A percentile compares a stretch with the other conserved stretches of the same genome.
Evolutionary conservation across 179 eudicot genomes (phyloP).

Genomic region (Beta lomatogona): DNA sequence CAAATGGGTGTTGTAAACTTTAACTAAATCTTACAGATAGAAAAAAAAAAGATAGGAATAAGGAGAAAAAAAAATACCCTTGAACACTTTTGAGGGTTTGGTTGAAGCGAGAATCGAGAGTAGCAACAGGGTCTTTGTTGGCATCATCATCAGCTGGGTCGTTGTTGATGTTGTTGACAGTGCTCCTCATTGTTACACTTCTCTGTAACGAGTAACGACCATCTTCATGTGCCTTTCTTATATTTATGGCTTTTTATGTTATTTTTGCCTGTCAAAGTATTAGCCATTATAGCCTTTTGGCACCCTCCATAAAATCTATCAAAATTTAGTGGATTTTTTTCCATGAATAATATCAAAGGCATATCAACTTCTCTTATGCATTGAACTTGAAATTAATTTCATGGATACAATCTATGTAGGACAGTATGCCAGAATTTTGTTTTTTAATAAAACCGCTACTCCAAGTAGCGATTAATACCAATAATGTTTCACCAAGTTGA

Average conservation of each 20-base stretch:
- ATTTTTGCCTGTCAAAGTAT: neutral
- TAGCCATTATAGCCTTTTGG: neutral
- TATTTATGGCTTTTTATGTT: constrained; percentile 5
- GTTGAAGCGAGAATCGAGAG: constrained; percentile 77
- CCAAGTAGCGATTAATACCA: no score
- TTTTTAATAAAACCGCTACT: no score
- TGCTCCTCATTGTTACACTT: constrained; percentile 48
- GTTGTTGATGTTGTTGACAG: constrained; percentile 26
- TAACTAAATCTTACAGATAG: neutral
- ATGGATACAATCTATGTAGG: no score
- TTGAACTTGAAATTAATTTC: no score
- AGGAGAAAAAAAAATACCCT: constrained; percentile 49
- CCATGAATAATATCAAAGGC: no score
- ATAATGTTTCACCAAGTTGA: no score
- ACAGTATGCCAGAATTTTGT: no score
- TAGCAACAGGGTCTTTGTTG: constrained; percentile 33
- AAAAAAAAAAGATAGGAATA: neutral
- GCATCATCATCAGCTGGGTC: constrained; percentile 9
- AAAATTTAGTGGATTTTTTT: no score
- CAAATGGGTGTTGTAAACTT: constrained; percentile 9
- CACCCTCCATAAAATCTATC: no score
- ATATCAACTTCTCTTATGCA: no score
- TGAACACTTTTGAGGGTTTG: constrained; percentile 81
- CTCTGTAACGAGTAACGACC: constrained; percentile 21
- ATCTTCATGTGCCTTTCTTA: constrained; percentile 16